Conservation (phyloP, 495 filamentous ascomycete genomes). For the Podospora australis region DNA sequence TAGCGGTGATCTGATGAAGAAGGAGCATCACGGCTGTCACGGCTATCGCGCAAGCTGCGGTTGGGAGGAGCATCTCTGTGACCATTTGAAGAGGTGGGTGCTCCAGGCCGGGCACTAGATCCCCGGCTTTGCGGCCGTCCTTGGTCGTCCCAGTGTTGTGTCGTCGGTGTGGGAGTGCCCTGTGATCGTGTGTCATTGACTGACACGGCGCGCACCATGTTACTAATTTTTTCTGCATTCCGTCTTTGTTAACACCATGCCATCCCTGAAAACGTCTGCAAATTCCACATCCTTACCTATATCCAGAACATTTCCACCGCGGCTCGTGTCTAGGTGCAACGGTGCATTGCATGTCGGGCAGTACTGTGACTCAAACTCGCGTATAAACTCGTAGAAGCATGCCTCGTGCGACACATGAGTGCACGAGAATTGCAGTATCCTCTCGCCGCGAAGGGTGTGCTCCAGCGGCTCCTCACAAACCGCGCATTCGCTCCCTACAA, state of each 20-base stretch:
- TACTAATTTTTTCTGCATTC: conserved; percentile 82
- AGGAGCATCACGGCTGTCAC: conserved; percentile 53
- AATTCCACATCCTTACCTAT: conserved; percentile 57
- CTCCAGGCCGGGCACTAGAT: conserved; percentile 33
- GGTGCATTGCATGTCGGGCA: conserved; percentile 94
- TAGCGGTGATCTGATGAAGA: conserved; percentile 56
- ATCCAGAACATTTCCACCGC: conserved; percentile 90
- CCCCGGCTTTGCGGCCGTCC: conserved; percentile 45
- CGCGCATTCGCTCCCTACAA: conserved; percentile 88
- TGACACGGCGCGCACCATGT: conserved; percentile 81
- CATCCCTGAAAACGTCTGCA: background rate
- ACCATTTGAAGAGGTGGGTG: conserved; percentile 21
- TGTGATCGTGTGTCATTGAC: conserved; percentile 54
- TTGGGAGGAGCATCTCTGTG: conserved; percentile 11
- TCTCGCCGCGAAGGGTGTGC: conserved; percentile 90
- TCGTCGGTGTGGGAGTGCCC: conserved; percentile 40
- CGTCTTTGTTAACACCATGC: conserved; percentile 12
- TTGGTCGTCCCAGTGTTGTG: conserved; percentile 45
- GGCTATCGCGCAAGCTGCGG: conserved; percentile 36
- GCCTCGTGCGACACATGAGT: conserved; percentile 95
- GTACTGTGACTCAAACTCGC: conserved; percentile 88
- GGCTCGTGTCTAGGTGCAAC: conserved; percentile 85
- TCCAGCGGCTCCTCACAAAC: conserved; percentile 97
- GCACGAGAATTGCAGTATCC: conserved; percentile 94
- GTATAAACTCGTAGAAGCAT: conserved; percentile 98